Conservation (phyloP, 2,329 filamentous ascomycete genomes). For the Fusarium musae region DNA sequence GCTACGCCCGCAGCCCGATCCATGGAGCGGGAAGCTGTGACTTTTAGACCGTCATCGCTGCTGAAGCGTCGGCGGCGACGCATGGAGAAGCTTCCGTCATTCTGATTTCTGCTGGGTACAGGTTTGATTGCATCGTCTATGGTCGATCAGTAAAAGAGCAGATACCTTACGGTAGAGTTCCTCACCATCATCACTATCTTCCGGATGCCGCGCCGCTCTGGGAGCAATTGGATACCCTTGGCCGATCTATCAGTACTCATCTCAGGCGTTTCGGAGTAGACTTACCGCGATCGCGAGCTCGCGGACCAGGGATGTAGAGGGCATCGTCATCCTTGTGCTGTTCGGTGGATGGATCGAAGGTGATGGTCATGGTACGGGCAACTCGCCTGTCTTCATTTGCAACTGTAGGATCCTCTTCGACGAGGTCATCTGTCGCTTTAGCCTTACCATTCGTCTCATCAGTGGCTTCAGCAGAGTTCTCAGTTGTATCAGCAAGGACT, state of each 20-base stretch:
- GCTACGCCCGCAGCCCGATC: slow-evolving; percentile 1
- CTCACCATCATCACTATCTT: not conserved
- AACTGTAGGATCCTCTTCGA: not conserved
- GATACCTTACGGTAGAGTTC: accelerated
- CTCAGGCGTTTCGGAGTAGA: accelerated
- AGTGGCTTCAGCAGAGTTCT: not conserved
- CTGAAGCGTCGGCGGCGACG: not conserved
- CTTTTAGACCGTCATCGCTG: not conserved
- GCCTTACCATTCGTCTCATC: not conserved
- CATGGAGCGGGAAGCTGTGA: not conserved
- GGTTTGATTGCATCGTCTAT: not conserved
- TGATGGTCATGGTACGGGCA: not conserved
- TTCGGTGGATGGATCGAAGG: not conserved
- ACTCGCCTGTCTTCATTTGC: not conserved
- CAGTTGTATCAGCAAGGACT: not conserved
- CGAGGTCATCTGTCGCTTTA: not conserved
- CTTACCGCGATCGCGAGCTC: not conserved
- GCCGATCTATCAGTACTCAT: not conserved
- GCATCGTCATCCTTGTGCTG: not conserved
- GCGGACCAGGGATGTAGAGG: not conserved
- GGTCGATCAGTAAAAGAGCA: accelerated
- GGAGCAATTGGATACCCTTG: slow-evolving; percentile 5
- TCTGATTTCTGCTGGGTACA: accelerated
- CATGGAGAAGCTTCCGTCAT: not conserved
- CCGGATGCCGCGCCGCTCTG: not conserved